Conservation (phyloP, 2,329 filamentous ascomycete genomes). For the Arthroderma sp. region DNA sequence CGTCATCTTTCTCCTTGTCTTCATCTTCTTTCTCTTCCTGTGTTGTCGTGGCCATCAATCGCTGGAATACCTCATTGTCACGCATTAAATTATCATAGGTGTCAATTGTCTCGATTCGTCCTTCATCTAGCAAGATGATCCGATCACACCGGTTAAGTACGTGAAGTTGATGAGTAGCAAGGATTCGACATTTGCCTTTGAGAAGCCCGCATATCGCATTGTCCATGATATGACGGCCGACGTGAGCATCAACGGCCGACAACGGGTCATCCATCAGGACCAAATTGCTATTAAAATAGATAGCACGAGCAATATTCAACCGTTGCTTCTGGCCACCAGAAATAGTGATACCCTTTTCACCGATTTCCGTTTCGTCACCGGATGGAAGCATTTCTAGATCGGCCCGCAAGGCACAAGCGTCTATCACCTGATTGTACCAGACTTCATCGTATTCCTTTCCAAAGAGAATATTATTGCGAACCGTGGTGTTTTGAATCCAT, state of each 20-base stretch:
- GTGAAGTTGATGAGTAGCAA: slow-evolving; percentile 92
- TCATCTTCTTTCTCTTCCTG: slow-evolving; percentile 43
- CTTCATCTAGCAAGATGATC: slow-evolving; percentile 85
- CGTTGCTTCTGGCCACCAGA: slow-evolving; percentile 93
- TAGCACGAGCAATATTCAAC: slow-evolving; percentile 76
- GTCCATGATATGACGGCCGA: slow-evolving; percentile 67
- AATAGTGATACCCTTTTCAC: slow-evolving; percentile 87
- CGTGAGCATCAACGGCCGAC: slow-evolving; percentile 43
- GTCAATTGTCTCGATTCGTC: slow-evolving; percentile 69
- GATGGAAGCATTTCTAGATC: slow-evolving; percentile 90
- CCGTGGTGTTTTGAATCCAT: slow-evolving; percentile 88
- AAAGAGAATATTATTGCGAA: slow-evolving; percentile 83
- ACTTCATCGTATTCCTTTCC: slow-evolving; percentile 60
- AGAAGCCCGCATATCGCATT: slow-evolving; percentile 82
- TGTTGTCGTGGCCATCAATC: slow-evolving; percentile 68
- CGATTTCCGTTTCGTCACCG: slow-evolving; percentile 82
- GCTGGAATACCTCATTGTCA: slow-evolving; percentile 62
- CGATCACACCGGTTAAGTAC: slow-evolving; percentile 82
- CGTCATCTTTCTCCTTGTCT: slow-evolving; percentile 37
- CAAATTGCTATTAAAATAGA: slow-evolving; percentile 52
- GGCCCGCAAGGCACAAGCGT: slow-evolving; percentile 69
- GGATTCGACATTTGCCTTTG: slow-evolving; percentile 74
- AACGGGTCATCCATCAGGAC: slow-evolving; percentile 53
- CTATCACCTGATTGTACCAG: slow-evolving; percentile 77
- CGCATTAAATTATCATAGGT: slow-evolving; percentile 82